Conservation (phyloP, 164 flowering plant species). For the Macadamia tetraphylla region DNA sequence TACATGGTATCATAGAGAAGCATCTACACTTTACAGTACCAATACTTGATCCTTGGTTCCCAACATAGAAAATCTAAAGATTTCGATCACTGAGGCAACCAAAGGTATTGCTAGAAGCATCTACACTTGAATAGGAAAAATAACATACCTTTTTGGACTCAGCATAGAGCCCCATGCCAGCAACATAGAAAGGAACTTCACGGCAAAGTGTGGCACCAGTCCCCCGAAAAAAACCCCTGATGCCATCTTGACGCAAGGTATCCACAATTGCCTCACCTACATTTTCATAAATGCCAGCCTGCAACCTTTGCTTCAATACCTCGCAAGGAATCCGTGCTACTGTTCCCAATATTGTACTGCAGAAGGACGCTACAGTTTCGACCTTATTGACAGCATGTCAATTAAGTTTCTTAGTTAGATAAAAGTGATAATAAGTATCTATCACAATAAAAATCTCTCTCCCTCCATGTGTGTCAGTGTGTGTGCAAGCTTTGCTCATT, state of each 20-base stretch:
- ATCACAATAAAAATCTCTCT: not conserved
- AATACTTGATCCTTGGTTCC: too few relatives aligned
- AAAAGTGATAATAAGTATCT: too few relatives aligned
- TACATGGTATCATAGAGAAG: too few relatives aligned
- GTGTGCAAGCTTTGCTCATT: not conserved
- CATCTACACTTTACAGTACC: too few relatives aligned
- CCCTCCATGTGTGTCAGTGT: too few relatives aligned
- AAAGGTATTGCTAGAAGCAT: not conserved
- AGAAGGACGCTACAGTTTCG: conserved; percentile 88
- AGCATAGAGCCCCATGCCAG: conserved; percentile 94
- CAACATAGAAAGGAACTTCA: conserved; percentile 97
- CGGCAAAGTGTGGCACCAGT: conserved; percentile 96
- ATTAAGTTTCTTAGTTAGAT: not conserved
- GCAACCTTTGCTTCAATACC: conserved; percentile 90
- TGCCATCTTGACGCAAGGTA: conserved; percentile 88
- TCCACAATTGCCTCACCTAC: conserved; percentile 93
- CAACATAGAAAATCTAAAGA: too few relatives aligned
- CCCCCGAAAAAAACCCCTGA: conserved; percentile 94
- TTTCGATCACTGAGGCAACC: too few relatives aligned
- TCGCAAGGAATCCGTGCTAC: conserved; percentile 96
- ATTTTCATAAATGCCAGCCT: conserved; percentile 91
- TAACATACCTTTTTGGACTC: conserved; percentile 87
- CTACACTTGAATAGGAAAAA: not conserved
- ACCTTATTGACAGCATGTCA: conserved; percentile 39
- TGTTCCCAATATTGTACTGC: conserved; percentile 93